Evolutionary conservation across 257 asterid genomes (phyloP), one percentile per base, ranked within the genome.

Genomic region (Solanum peruvianum): DNA sequence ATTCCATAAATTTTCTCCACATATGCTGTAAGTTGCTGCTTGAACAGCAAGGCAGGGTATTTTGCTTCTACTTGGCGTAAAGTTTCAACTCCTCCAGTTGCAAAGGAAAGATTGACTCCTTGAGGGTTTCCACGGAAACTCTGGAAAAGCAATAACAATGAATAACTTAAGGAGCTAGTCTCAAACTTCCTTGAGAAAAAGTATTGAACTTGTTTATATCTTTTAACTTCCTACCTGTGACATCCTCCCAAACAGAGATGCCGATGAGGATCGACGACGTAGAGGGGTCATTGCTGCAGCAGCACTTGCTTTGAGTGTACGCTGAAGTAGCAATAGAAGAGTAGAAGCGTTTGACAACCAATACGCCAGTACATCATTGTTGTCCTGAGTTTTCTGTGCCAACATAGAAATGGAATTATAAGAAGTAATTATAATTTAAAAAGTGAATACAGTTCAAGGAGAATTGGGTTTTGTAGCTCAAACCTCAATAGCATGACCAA

Each of bases 11-110:
- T 94, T 93, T 97, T 97, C 88, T 97, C 99, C 13, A 97, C 99
- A 91, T 95, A 97, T 45, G 99, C 99, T 33, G 99, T 97, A 88
- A 97, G 99, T 89, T 97, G 99, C 91, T 97, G 99, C 92, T 97
- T 97, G 94, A 97, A 97, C 89, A 97, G 95, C 93, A 97, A 92
- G 87, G 99, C 99, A 86, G 99, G 99, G 89, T 97, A 96, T 89
- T 97, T 97, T 87, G 99, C 99, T 95, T 97, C 99, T 66, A 97
- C 99, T 92, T 97, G 99, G 89, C 97, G 96, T 88, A 97, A 90
- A 86, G 95, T 91, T 78, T 97, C 99, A 16, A 92, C 94, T 91
- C 99, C 99, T 85, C 96, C 99, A 82, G 98, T 93, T 67, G 67
- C 89, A 86, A 93, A 94, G 87, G 99, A 91, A 84, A 97, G 92